Percentiles rank a stretch among this genome's conserved stretches.
Evolutionary conservation across 1,139 yeast species (phyloP).

Genomic region (Kodamaea ohmeri): DNA sequence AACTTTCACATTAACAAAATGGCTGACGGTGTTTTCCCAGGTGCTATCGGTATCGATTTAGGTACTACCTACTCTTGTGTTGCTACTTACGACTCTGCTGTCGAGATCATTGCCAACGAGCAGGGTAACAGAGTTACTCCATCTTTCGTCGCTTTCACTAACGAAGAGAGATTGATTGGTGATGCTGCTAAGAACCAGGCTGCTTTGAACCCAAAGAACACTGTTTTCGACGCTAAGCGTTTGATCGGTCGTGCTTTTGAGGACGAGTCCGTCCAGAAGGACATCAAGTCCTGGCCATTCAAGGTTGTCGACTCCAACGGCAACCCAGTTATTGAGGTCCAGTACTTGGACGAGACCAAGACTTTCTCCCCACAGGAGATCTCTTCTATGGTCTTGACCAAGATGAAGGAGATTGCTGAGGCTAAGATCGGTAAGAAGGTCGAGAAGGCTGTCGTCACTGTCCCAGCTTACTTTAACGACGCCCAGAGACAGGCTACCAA

Average conservation of each 20-base stretch:
- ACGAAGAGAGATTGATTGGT: constrained; percentile 97
- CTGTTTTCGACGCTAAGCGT: constrained; percentile 98
- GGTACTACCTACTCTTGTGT: constrained; percentile 99
- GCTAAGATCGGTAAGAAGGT: constrained; percentile 91
- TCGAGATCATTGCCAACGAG: constrained; percentile 95
- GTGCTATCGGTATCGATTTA: constrained; percentile 99
- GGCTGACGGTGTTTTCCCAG: constrained; percentile 99
- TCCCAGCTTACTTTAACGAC: constrained; percentile 97
- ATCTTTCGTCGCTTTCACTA: constrained; percentile 96
- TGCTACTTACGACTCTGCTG: constrained; percentile 90
- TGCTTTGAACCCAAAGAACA: constrained; percentile 94
- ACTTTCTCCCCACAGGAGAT: constrained; percentile 96
- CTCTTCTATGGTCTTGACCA: constrained; percentile 93
- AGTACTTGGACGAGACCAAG: constrained; percentile 91
- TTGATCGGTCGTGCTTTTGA: constrained; percentile 93
- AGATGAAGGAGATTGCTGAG: constrained; percentile 98
- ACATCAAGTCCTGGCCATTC: constrained; percentile 97
- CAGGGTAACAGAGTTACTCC: constrained; percentile 99
- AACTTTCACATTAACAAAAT: constrained; percentile 32
- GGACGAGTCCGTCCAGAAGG: constrained; percentile 90
- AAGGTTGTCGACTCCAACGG: constrained; percentile 83
- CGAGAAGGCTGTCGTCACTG: constrained; percentile 93
- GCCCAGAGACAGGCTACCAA: constrained; percentile 98
- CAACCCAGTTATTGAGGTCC: constrained; percentile 89
- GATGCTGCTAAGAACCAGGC: constrained; percentile 99